Evolutionary conservation across 495 filamentous ascomycete genomes (phyloP), one percentile per base, ranked within the genome.

Genomic region (Aspergillus carlsbadensis): DNA sequence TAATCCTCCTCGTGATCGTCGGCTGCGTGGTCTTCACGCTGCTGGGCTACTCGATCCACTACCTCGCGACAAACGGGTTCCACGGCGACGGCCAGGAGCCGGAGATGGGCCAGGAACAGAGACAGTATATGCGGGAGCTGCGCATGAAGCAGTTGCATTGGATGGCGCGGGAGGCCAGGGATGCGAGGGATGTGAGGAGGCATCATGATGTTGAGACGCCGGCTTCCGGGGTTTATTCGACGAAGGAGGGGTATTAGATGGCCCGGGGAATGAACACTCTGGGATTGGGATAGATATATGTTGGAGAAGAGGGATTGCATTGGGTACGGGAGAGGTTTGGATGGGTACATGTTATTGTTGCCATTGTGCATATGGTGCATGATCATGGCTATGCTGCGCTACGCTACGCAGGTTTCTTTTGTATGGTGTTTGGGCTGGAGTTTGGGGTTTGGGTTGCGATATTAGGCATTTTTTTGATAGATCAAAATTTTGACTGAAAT

Each of bases 61-160:
- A 22, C 17, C 46, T 69, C 2, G 53, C 58, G 0, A 63, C 62
- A 1, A 60, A 57, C 39, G 62, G 62, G 1, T 69, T 66, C 18
- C 31, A 35, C 5, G 57, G 56, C 37, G 40, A 54, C 3, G 20
- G 46, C 2, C 13, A 24, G 11, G 17, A 49, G 0, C 34, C 15
- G 0, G 64, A 66, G 10, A 57, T 65, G 40, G 36, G 51, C 13
- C 14, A 43, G 6, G 66, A 69, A 8, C 66, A 69, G 41, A 45
- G 39, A 3, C 33, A 56, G 34, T 69, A 69, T 31, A 65, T 69
- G 66, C 53, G 64, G 6, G 33, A 63, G n/a, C 21, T 66, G 13
- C 60, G 66, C 13, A 37, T 54, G 2, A 56, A 57, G 31, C 60
- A 62, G 45, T 11, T 64, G 1, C 2, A 45, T 7, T 64, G 57